These are phyloP conservation scores for Akanthomyces dipterigenus DNA, from an alignment of 2,329 filamentous ascomycete genomes.

Conservation along the genomic window DNA sequence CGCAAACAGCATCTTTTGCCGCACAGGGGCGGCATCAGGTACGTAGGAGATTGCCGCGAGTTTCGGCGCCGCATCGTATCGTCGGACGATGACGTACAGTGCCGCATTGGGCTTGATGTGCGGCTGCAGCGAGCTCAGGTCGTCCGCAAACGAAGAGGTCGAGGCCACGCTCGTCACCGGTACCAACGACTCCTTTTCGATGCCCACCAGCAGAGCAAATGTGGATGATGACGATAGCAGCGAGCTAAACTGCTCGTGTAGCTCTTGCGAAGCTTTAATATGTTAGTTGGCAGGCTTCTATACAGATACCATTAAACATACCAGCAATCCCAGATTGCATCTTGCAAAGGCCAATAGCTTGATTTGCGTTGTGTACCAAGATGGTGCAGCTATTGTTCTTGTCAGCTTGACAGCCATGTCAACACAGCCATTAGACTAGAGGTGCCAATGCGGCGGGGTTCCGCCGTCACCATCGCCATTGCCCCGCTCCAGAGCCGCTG, in stretches of 20 bases:
- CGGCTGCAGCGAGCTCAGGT: constrained; percentile 55
- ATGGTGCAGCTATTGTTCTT: not conserved
- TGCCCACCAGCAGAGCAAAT: constrained; percentile 66
- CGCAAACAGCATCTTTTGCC: constrained; percentile 83
- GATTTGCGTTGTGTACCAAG: not conserved
- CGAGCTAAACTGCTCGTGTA: constrained; percentile 64
- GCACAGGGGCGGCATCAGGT: constrained; percentile 69
- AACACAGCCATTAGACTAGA: not conserved
- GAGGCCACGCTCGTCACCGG: constrained; percentile 51
- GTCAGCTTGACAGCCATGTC: not conserved
- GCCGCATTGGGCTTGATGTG: constrained; percentile 61
- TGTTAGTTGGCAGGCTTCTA: not conserved
- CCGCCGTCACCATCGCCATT: constrained; percentile 1
- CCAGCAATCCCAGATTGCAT: constrained; percentile 80
- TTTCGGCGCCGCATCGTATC: constrained; percentile 48
- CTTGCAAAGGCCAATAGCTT: constrained; percentile 10
- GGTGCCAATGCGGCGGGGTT: constrained; percentile 1
- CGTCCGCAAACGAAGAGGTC: constrained; percentile 52
- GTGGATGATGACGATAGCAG: constrained; percentile 55
- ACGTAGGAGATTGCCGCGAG: constrained; percentile 72
- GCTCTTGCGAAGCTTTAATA: constrained; percentile 64
- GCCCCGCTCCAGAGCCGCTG: constrained; percentile 1
- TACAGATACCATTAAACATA: constrained; percentile 25
- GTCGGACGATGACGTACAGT: constrained; percentile 69
- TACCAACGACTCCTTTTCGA: constrained; percentile 60